Evolutionary conservation across 2,329 filamentous ascomycete species (phyloP).

Genomic region (Nemania sp.): DNA sequence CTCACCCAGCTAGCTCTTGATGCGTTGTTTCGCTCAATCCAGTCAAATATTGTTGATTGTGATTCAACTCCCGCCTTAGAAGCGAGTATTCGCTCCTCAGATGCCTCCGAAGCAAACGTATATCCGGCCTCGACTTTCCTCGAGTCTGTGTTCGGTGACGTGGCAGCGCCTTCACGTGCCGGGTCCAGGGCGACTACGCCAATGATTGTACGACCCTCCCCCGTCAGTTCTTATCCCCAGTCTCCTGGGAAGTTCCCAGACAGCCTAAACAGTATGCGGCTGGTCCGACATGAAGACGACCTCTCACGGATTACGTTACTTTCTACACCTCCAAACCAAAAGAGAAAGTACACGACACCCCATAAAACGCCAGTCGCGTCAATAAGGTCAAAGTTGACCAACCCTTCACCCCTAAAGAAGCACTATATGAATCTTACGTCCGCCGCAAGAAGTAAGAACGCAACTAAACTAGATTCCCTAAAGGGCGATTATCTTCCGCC

Average conservation of each 20-base stretch:
- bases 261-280: slow-evolving; percentile 60
- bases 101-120: slow-evolving; percentile 84
- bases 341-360: slow-evolving; percentile 10
- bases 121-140: slow-evolving; percentile 81
- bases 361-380: slow-evolving; percentile 42
- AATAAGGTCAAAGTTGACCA: slow-evolving; percentile 50
- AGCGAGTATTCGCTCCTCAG: slow-evolving; percentile 79
- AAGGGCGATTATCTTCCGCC: slow-evolving; percentile 66
- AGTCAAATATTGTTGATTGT: slow-evolving; percentile 75
- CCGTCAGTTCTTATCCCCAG: slow-evolving; percentile 45
- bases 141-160: slow-evolving; percentile 80
- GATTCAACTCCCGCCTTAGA: slow-evolving; percentile 71
- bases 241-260: slow-evolving; percentile 45
- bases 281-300: slow-evolving; percentile 54
- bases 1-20: slow-evolving; percentile 93
- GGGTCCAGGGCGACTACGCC: slow-evolving; percentile 77
- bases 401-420: slow-evolving; percentile 49
- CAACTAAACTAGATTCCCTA: slow-evolving; percentile 58
- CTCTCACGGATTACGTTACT: slow-evolving; percentile 44
- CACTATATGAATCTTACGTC: slow-evolving; percentile 61
- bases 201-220: slow-evolving; percentile 70
- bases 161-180: slow-evolving; percentile 65
- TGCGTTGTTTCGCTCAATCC: slow-evolving; percentile 85
- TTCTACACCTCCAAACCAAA: slow-evolving; percentile 47
- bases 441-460: slow-evolving; percentile 59